phyloP scores from a whole-genome alignment of 2,329 filamentous ascomycete genomes.

The Talaromyces sp. region DNA sequence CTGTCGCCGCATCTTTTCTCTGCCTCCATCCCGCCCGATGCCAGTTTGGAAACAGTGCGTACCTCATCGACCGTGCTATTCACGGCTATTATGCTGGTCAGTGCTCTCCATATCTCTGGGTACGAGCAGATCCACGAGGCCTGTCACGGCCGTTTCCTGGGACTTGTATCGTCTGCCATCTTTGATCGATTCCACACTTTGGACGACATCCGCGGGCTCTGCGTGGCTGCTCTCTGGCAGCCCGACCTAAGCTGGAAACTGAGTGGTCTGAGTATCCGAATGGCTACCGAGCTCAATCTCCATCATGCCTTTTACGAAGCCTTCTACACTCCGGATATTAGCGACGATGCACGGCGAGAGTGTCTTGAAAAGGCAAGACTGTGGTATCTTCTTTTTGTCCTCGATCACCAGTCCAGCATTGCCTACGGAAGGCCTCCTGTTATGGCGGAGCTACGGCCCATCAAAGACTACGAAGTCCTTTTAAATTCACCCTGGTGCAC shows the following conservation, averaged over 20 bases:
- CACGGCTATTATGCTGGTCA: conserved; percentile 48
- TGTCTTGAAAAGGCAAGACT: conserved; percentile 44
- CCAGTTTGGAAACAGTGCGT: conserved; percentile 41
- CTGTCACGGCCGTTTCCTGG: conserved; percentile 49
- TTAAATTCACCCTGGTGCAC: conserved; percentile 41
- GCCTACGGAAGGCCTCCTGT: conserved; percentile 50
- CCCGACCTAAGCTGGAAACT: conserved; percentile 56
- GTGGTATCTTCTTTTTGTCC: conserved; percentile 56
- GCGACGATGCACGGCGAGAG: not conserved
- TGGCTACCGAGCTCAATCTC: conserved; percentile 48
- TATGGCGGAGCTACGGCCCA: conserved; percentile 47
- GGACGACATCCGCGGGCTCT: conserved; percentile 56
- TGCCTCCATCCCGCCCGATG: not conserved
- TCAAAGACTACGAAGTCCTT: conserved; percentile 44
- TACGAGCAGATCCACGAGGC: conserved; percentile 43
- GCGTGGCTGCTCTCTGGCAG: conserved; percentile 60
- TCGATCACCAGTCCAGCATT: conserved; percentile 56
- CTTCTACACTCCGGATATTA: conserved; percentile 30
- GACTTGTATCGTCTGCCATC: conserved; percentile 47
- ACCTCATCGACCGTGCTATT: conserved; percentile 47
- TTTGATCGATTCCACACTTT: conserved; percentile 49
- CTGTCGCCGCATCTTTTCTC: not conserved
- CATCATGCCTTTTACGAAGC: conserved; percentile 42
- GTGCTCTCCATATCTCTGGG: conserved; percentile 48
- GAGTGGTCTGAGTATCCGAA: conserved; percentile 47